phyloP scores from a whole-genome alignment of 2,329 filamentous ascomycete genomes.

The Aaosphaeria arxii region DNA sequence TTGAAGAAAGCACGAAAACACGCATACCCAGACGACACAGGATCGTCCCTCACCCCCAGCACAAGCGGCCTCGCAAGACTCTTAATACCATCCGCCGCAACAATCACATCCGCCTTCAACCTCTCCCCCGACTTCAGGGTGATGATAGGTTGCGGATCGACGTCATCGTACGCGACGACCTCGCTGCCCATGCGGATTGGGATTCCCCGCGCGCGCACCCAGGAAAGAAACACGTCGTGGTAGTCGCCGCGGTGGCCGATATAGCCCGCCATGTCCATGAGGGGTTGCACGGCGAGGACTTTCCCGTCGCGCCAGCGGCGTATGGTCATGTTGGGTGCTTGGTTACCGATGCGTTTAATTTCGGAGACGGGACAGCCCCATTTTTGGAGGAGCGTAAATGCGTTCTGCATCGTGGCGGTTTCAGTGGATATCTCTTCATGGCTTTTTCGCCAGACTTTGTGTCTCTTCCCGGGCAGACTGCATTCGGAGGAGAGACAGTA shows the following conservation, averaged over 20 bases:
- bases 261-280: conserved; percentile 49
- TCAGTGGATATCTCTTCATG: no score
- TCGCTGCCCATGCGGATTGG: conserved; percentile 16
- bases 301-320: conserved; percentile 49
- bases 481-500: no score
- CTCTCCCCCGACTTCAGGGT: conserved; percentile 12
- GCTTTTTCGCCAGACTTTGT: no score
- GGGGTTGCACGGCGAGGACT: conserved; percentile 45
- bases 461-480: no score
- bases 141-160: conserved; percentile 9
- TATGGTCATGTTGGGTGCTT: conserved; percentile 49
- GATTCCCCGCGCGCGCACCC: conserved; percentile 12
- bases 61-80: conserved; percentile 48
- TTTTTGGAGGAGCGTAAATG: conserved; percentile 44
- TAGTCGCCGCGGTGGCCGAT: conserved; percentile 20
- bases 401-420: conserved; percentile 26
- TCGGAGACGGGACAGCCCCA: conserved; percentile 42
- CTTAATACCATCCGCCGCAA: conserved; percentile 52
- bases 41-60: conserved; percentile 47
- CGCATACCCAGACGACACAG: conserved; percentile 50
- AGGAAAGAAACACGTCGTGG: conserved; percentile 16
- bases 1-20: conserved; percentile 46
- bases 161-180: conserved; percentile 13
- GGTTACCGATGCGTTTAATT: conserved; percentile 47
- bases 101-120: conserved; percentile 44